Percentiles rank a stretch among this genome's conserved stretches.
These are phyloP conservation scores for Hypoxylon sp. DNA, from an alignment of 2,329 filamentous ascomycete genomes.

Conservation along the genomic window DNA sequence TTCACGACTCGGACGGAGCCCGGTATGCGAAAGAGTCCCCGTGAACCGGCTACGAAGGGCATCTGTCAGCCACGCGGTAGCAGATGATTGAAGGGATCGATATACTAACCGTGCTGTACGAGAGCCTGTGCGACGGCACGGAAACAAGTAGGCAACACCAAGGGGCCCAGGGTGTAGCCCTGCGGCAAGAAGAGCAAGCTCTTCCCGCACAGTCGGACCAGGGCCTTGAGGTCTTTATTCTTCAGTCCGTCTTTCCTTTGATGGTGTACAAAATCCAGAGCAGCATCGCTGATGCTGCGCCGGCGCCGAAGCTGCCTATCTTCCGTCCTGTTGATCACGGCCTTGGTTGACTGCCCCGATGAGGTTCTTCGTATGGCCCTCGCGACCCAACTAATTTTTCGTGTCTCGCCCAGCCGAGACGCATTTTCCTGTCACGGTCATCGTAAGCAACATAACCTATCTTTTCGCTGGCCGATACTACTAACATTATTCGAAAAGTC, in stretches of 20 bases:
- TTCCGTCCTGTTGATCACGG: slow-evolving; percentile 40
- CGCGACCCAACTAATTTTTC: slow-evolving; percentile 50
- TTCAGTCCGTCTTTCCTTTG: slow-evolving; percentile 56
- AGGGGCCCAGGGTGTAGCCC: slow-evolving; percentile 63
- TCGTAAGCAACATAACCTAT: background rate
- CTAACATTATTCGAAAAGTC: slow-evolving; percentile 42
- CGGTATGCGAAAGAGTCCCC: slow-evolving; percentile 69
- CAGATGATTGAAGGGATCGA: background rate
- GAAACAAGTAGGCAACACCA: slow-evolving; percentile 70
- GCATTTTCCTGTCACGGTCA: slow-evolving; percentile 8
- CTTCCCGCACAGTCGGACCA: slow-evolving; percentile 69
- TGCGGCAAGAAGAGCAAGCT: slow-evolving; percentile 67
- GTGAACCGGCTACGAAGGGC: slow-evolving; percentile 51
- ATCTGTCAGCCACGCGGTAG: slow-evolving; percentile 30
- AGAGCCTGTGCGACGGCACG: slow-evolving; percentile 72
- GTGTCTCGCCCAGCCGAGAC: slow-evolving; percentile 31
- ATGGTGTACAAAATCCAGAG: slow-evolving; percentile 54
- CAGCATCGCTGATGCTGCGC: slow-evolving; percentile 64
- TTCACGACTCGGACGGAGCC: slow-evolving; percentile 65
- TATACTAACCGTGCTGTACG: slow-evolving; percentile 62
- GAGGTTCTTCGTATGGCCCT: slow-evolving; percentile 49
- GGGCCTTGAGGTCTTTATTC: slow-evolving; percentile 61
- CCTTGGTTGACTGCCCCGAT: slow-evolving; percentile 41
- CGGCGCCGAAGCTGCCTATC: slow-evolving; percentile 50
- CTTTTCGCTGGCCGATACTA: background rate